These are phyloP conservation scores for Saccharomyces kudriavzevii DNA, from an alignment of 805 yeast species.

Conservation along the genomic window DNA sequence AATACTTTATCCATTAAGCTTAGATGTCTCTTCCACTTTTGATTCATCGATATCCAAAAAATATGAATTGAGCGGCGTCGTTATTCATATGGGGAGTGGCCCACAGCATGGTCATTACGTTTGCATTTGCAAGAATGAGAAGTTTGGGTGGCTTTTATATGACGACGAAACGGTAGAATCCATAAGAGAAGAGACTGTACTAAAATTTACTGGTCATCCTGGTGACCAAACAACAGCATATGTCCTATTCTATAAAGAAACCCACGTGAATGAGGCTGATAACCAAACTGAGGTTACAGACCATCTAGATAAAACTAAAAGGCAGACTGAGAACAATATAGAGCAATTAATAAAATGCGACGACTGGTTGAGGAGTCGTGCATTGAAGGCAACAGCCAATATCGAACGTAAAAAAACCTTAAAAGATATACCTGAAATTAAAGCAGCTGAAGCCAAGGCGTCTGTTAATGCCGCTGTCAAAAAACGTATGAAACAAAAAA, in stretches of 20 bases:
- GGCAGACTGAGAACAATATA: conserved; percentile 14
- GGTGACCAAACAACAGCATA: conserved; percentile 89
- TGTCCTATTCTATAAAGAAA: conserved; percentile 69
- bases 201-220: conserved; percentile 80
- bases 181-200: conserved; percentile 74
- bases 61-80: conserved; percentile 78
- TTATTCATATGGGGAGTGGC: conserved; percentile 94
- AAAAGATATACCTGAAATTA: neutral
- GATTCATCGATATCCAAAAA: conserved; percentile 39
- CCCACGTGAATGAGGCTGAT: conserved; percentile 15
- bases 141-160: conserved; percentile 81
- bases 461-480: neutral
- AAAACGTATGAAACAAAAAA: conserved; percentile 6
- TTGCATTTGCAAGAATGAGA: conserved; percentile 67
- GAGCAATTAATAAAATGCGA: conserved; percentile 20
- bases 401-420: neutral
- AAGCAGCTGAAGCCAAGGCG: neutral
- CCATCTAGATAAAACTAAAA: neutral
- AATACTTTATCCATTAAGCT: conserved; percentile 66
- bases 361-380: conserved; percentile 11
- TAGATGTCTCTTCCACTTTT: conserved; percentile 52
- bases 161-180: conserved; percentile 94
- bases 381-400: neutral
- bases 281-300: neutral
- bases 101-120: conserved; percentile 98